Percentiles rank a stretch among this genome's conserved stretches.
Evolutionary conservation across 331 rosid genomes (phyloP).

Genomic region (Malus hybrid): DNA sequence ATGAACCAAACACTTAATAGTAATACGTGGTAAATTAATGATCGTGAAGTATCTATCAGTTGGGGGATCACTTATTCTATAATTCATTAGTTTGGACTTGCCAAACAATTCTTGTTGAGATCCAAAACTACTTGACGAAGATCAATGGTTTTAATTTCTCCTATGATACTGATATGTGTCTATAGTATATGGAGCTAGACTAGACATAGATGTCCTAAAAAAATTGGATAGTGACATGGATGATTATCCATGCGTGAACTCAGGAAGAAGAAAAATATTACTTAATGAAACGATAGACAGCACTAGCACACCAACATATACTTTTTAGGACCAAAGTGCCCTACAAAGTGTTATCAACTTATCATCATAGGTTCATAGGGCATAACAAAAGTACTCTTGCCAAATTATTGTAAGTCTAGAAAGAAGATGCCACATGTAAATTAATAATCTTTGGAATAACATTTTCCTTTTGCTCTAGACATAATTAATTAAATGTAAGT

Average conservation of each 20-base stretch:
- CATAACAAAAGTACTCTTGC: not conserved
- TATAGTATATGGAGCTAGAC: too few species aligned
- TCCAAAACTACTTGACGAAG: too few species aligned
- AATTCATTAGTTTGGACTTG: too few species aligned
- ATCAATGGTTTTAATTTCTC: too few species aligned
- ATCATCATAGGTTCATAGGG: not conserved
- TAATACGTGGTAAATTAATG: too few species aligned
- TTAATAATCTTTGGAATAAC: not conserved
- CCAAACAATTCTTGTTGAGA: too few species aligned
- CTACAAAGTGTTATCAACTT: not conserved
- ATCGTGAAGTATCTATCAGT: too few species aligned
- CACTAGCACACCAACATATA: slow-evolving; percentile 7
- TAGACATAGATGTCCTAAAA: too few species aligned
- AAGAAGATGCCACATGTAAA: not conserved
- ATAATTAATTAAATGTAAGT: not conserved
- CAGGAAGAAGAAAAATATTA: slow-evolving; percentile 4
- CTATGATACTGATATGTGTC: too few species aligned
- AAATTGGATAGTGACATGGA: too few species aligned
- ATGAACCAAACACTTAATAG: too few species aligned
- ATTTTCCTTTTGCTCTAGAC: not conserved
- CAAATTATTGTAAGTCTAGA: not conserved
- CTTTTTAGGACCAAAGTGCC: not conserved
- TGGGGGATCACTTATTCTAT: too few species aligned
- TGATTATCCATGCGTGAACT: not conserved
- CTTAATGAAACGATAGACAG: slow-evolving; percentile 24